Conservation (phyloP, 2,329 filamentous ascomycete species). For the Penicillium concentricum region DNA sequence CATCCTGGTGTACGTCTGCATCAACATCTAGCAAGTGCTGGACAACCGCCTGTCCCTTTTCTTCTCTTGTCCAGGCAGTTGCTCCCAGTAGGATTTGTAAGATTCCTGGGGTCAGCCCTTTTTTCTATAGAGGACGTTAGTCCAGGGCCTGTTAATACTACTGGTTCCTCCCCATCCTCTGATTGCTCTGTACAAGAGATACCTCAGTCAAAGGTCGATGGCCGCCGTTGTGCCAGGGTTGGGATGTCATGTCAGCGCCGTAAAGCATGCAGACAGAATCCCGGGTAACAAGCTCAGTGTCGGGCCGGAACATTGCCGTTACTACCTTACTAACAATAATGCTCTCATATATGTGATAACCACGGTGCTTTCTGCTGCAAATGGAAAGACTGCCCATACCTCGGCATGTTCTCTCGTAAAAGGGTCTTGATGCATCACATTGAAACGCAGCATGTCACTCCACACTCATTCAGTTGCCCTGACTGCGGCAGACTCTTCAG, state of each 20-base stretch:
- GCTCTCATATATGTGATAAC: neutral
- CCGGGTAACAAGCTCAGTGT: neutral
- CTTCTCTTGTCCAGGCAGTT: too few relatives aligned
- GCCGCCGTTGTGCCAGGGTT: neutral
- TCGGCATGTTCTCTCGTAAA: neutral
- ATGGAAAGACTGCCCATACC: neutral
- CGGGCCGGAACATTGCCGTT: neutral
- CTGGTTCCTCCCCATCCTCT: neutral
- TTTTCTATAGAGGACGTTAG: neutral
- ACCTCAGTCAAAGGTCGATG: neutral
- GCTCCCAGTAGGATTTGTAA: too few relatives aligned
- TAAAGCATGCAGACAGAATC: neutral
- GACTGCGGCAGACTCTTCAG: neutral
- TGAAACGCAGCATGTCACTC: neutral
- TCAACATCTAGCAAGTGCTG: too few relatives aligned
- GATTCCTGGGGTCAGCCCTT: neutral
- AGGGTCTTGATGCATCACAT: neutral
- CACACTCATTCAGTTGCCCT: neutral
- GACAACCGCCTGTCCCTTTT: too few relatives aligned
- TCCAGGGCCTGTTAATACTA: neutral
- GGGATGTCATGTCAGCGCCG: neutral
- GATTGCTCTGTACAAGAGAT: neutral
- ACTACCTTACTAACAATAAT: neutral
- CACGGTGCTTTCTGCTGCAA: neutral
- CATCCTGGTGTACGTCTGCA: too few relatives aligned